Percentiles rank a stretch among this genome's conserved stretches.
These are phyloP conservation scores for Rugonectria rugulosa DNA, from an alignment of 2,329 filamentous ascomycete genomes.

Conservation along the genomic window DNA sequence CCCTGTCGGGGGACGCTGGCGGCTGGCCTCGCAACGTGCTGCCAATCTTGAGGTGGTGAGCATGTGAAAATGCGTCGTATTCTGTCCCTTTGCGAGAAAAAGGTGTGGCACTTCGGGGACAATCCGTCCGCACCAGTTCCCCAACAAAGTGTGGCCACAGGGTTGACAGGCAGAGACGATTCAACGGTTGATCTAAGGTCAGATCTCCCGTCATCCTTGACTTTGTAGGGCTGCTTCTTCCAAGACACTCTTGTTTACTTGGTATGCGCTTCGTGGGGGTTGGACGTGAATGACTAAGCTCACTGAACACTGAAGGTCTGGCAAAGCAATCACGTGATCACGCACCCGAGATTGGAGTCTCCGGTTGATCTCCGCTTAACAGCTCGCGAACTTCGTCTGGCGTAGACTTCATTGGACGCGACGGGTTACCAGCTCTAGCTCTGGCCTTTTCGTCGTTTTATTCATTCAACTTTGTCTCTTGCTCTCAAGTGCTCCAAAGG, in stretches of 20 bases:
- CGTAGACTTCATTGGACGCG: conserved; percentile 18
- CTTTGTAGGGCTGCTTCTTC: background rate
- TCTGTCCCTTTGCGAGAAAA: conserved; percentile 15
- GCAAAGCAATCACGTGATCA: conserved; percentile 15
- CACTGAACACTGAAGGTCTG: background rate
- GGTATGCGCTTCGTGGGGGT: background rate
- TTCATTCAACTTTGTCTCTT: conserved; percentile 12
- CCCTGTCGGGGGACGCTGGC: conserved; percentile 4
- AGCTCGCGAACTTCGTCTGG: background rate
- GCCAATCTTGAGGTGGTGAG: conserved; percentile 24
- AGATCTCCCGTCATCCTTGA: background rate
- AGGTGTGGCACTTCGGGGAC: conserved; percentile 27
- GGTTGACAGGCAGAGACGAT: conserved; percentile 7
- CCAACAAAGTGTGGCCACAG: conserved; percentile 30
- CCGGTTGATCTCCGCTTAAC: conserved; percentile 24
- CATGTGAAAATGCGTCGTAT: conserved; percentile 41
- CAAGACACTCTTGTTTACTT: background rate
- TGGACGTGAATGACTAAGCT: conserved; percentile 20
- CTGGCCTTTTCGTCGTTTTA: conserved; percentile 10
- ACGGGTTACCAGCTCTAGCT: conserved; percentile 13
- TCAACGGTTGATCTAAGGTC: conserved; percentile 1
- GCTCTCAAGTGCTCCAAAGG: conserved; percentile 2
- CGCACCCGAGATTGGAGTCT: background rate
- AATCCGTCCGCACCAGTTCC: conserved; percentile 28
- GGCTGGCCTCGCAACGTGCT: conserved; percentile 1